These are phyloP conservation scores for Kodamaea arcana DNA, from an alignment of 1,139 yeast genomes.

Conservation along the genomic window DNA sequence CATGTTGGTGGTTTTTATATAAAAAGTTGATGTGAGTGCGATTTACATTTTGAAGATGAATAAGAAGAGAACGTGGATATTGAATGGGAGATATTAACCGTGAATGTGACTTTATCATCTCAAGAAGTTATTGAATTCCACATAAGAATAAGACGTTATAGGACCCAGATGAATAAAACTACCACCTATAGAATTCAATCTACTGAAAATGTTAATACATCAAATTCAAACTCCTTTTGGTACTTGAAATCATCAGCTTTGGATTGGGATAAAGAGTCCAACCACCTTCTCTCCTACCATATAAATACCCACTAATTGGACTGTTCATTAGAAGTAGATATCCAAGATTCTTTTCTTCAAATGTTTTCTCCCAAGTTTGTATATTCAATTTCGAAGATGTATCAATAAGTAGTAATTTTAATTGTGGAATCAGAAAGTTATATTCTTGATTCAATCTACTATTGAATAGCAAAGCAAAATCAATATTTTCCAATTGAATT, in stretches of 20 bases:
- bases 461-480: conserved; percentile 5
- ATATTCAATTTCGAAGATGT: conserved; percentile 2
- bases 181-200: too few species aligned
- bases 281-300: not conserved
- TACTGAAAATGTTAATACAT: too few species aligned
- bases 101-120: too few species aligned
- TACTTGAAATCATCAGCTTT: too few species aligned
- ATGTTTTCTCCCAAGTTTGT: conserved; percentile 3
- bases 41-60: too few species aligned
- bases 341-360: conserved; percentile 1
- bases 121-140: too few species aligned
- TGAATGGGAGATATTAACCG: too few species aligned
- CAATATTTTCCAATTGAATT: conserved; percentile 6
- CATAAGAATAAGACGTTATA: too few species aligned
- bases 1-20: too few species aligned
- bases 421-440: conserved; percentile 2
- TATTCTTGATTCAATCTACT: not conserved
- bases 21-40: too few species aligned
- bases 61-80: too few species aligned
- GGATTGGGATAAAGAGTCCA: not conserved
- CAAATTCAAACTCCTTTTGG: not conserved
- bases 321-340: conserved; percentile 3
- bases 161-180: too few species aligned
- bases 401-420: conserved; percentile 6
- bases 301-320: conserved; percentile 1